phyloP scores from a whole-genome alignment of 2,329 filamentous ascomycete species.

The Grosmannia huntii region DNA sequence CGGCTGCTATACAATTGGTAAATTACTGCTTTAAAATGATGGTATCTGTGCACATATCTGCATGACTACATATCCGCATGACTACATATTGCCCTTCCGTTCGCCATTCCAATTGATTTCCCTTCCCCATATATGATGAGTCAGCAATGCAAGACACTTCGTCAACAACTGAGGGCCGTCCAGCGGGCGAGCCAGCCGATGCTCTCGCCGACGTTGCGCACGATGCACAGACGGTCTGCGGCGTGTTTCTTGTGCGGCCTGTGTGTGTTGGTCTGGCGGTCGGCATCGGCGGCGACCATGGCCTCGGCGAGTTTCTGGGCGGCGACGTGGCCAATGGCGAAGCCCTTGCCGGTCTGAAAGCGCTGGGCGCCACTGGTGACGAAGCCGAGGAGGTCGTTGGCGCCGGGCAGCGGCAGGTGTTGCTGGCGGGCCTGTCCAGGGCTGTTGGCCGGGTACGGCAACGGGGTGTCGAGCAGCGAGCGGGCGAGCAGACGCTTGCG shows the following conservation, averaged over 20 bases:
- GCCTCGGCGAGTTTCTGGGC: constrained; percentile 41
- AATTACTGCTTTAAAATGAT: background rate
- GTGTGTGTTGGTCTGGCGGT: background rate
- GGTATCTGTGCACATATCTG: background rate
- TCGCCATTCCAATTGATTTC: too few species aligned
- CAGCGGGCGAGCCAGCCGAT: constrained; percentile 58
- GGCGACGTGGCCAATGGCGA: constrained; percentile 54
- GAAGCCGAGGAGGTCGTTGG: constrained; percentile 73
- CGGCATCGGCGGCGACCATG: constrained; percentile 8
- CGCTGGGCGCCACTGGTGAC: constrained; percentile 80
- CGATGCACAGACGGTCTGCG: constrained; percentile 50
- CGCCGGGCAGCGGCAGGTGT: constrained; percentile 58
- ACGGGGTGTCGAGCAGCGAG: constrained; percentile 30
- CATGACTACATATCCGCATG: background rate
- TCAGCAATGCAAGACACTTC: background rate
- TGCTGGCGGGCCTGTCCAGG: constrained; percentile 20
- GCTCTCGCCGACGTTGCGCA: constrained; percentile 67
- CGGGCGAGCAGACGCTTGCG: constrained; percentile 33
- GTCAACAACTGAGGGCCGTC: constrained; percentile 9
- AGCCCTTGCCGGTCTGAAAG: constrained; percentile 60
- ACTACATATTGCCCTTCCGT: background rate
- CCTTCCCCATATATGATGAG: background rate
- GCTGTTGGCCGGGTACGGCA: constrained; percentile 22
- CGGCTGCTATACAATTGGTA: background rate
- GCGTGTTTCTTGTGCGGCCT: constrained; percentile 12